Base-by-base conservation (phyloP, 2,329 filamentous ascomycete species). In the Pseudogymnoascus sp. region DNA sequence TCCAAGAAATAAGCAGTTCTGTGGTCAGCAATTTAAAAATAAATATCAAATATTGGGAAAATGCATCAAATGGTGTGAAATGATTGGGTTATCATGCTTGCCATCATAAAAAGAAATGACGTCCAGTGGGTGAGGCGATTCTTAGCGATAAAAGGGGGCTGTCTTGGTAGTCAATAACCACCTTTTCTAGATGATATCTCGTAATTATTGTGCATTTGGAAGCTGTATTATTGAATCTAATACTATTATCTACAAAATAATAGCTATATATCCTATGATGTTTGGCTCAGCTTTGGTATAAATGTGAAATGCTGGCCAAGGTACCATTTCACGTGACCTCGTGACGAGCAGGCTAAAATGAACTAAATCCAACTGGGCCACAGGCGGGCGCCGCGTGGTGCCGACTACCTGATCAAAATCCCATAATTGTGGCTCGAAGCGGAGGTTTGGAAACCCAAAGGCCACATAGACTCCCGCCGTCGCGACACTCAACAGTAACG, bases 381-480 rank as follows among this genome's bases (percentile, higher is more conserved):
- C n/a, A 32, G 47, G 47, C 47, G 47, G 47, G 47, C 47, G 47
- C 47, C 47, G 47, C 47, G 47, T 54, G 47, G 47, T 32, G 47
- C 47, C 47, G 47, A 54, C 28, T 54, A 54, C 47, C 47, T 54
- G 25, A 34, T n/a, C 47, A 54, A 54, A 54, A 54, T 54, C 47
- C 47, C 28, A 54, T 54, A 54, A 54, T 54, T 54, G 47, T 54
- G 47, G 47, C 47, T 54, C 28, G 28, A 54, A 54, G 14, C n/a
- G 47, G 47, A 54, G 28, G 16, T 54, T 54, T 54, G 4, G 47
- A 54, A 54, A 54, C 47, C 28, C 47, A 54, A 54, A 54, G 57
- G 57, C 57, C 57, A 58, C 57, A 58, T 58, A 58, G 32, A 28
- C 57, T 20, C 38, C 37, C 18, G 57, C 20, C 57, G 16, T 58